A percentile compares a stretch with the other conserved stretches of the same genome.
Conservation (phyloP, 768 basidiomycete species). For the Boletus reticulatus region DNA sequence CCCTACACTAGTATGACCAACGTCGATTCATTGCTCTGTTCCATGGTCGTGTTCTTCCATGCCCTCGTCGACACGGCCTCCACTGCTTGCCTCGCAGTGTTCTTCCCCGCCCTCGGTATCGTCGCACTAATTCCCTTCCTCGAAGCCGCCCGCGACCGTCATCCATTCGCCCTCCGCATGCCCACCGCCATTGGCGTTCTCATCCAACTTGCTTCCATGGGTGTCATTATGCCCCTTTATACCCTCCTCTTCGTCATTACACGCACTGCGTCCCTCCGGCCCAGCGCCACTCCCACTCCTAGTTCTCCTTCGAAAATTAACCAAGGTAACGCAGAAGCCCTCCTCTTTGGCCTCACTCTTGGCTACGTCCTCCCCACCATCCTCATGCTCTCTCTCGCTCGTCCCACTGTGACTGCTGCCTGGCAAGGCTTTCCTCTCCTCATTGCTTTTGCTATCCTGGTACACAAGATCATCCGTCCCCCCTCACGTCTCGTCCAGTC, state of each 20-base stretch:
- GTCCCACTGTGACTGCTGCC: slow-evolving; percentile 44
- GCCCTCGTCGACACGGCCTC: slow-evolving; percentile 13
- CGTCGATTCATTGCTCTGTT: slow-evolving; percentile 42
- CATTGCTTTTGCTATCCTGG: slow-evolving; percentile 38
- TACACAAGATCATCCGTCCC: slow-evolving; percentile 40
- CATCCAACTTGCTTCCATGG: slow-evolving; percentile 43
- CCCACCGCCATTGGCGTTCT: slow-evolving; percentile 43
- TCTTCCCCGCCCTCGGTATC: slow-evolving; percentile 10
- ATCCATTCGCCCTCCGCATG: slow-evolving; percentile 35
- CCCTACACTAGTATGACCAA: slow-evolving; percentile 37
- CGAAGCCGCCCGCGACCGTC: slow-evolving; percentile 42
- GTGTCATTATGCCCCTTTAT: slow-evolving; percentile 45
- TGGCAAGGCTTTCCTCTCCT: slow-evolving; percentile 57
- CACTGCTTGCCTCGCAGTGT: slow-evolving; percentile 16
- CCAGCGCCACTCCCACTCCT: background rate
- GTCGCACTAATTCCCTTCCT: slow-evolving; percentile 39
- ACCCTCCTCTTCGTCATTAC: slow-evolving; percentile 45
- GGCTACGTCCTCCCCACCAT: slow-evolving; percentile 48
- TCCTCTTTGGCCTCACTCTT: slow-evolving; percentile 46
- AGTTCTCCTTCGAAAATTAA: slow-evolving; percentile 31
- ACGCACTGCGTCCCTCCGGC: slow-evolving; percentile 24
- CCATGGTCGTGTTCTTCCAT: slow-evolving; percentile 49
- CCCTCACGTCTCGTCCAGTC: slow-evolving; percentile 15
- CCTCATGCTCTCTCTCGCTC: slow-evolving; percentile 42
- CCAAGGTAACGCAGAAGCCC: slow-evolving; percentile 49